These are phyloP conservation scores for Oxyria digyna DNA, from an alignment of 148 eudicot genomes.

Conservation along the genomic window DNA sequence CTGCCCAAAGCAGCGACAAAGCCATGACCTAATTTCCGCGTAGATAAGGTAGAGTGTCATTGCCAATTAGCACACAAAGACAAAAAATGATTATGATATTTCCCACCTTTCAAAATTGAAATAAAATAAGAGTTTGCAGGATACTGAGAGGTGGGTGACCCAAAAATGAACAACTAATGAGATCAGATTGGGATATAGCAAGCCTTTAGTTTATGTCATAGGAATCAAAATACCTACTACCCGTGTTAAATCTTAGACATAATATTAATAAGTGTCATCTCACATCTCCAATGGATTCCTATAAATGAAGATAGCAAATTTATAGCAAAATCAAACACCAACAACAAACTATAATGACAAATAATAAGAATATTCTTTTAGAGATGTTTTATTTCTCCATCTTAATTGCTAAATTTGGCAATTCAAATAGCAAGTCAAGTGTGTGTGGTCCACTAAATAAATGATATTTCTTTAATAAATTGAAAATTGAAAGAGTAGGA, in stretches of 20 bases:
- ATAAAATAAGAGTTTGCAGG: background rate
- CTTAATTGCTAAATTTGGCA: too few relatives aligned
- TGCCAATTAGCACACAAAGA: background rate
- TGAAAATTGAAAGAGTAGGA: too few relatives aligned
- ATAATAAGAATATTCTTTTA: too few relatives aligned
- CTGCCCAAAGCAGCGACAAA: background rate
- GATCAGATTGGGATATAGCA: background rate
- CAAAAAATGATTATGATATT: background rate
- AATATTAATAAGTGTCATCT: too few relatives aligned
- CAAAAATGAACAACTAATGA: background rate
- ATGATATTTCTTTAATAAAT: too few relatives aligned
- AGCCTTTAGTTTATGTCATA: background rate
- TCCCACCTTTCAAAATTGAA: background rate
- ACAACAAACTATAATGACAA: too few relatives aligned
- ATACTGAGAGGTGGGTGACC: background rate
- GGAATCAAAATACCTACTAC: background rate
- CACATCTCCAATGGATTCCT: too few relatives aligned
- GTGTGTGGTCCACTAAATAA: too few relatives aligned
- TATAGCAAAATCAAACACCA: too few relatives aligned
- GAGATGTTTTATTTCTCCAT: too few relatives aligned
- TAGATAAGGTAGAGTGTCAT: slow-evolving; percentile 3
- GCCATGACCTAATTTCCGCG: background rate
- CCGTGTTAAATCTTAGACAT: background rate
- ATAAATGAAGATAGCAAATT: too few relatives aligned
- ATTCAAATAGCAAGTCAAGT: too few relatives aligned